These are phyloP conservation scores for Linnemannia hyalina DNA, from an alignment of 192 early-diverging fungal species.

Conservation along the genomic window DNA sequence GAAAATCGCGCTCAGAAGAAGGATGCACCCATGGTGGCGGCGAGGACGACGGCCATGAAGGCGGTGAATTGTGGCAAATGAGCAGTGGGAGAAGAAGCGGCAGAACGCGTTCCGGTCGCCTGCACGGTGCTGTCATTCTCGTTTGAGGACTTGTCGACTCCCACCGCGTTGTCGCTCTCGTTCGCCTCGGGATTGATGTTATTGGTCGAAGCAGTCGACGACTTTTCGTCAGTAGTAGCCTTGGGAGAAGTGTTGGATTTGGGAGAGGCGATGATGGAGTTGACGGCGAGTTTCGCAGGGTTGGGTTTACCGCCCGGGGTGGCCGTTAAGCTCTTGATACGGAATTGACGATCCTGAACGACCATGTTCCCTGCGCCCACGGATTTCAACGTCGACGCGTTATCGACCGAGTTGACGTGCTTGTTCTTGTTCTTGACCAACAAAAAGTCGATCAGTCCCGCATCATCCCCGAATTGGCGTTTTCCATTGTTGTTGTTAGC, in stretches of 20 bases:
- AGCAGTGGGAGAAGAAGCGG: background rate
- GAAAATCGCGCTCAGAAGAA: slow-evolving; percentile 9
- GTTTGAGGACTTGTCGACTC: background rate
- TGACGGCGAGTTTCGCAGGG: slow-evolving; percentile 26
- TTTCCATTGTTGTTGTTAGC: slow-evolving; percentile 2
- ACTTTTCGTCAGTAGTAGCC: background rate
- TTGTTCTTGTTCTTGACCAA: slow-evolving; percentile 8
- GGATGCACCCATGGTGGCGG: background rate
- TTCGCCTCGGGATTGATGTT: background rate
- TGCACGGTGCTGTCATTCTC: background rate
- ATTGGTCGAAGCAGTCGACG: background rate
- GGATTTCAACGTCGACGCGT: background rate
- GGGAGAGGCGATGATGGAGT: background rate
- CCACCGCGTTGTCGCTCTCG: background rate
- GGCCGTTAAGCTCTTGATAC: slow-evolving; percentile 24
- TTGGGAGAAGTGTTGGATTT: background rate
- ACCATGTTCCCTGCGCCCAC: background rate
- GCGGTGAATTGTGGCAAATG: background rate
- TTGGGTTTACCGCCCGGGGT: slow-evolving; percentile 34
- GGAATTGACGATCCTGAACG: slow-evolving; percentile 44
- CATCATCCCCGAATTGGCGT: background rate
- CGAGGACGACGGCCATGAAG: background rate
- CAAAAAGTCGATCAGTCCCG: background rate
- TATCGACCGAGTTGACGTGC: background rate
- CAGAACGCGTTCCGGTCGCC: background rate